Base-by-base conservation (phyloP, 345 rosid species). In the Syzygium aromaticum region DNA sequence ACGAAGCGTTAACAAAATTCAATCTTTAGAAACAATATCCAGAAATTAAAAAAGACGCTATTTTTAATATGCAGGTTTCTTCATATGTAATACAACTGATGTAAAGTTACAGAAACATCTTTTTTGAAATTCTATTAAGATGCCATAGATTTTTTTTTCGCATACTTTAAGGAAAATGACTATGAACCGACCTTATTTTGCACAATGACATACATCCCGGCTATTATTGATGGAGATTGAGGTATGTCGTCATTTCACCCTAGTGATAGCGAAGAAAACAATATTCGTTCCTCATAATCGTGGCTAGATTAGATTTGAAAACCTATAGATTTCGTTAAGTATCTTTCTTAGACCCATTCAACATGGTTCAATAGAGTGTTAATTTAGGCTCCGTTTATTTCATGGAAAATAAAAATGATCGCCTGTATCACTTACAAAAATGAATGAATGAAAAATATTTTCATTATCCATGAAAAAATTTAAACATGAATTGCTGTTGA, bases 71-170 rank as follows among this genome's bases (percentile, higher is more conserved):
- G 80, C 80, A 27, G n/a, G 33, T 61, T 61, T 73, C 46, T 33
- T 19, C 49, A 0, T 73, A 40, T 33, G 40, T 2, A 17, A 9
- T 33, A 9, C 49, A 0, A 73, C 38, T 33, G 13, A 73, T 33
- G 46, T 8, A 73, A 73, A 73, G 25, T 73, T 33, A 73, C 40
- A 19, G 3, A 8, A 33, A 33, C 6, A 16, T 67, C 1, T 33
- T 73, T 8, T 2, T 21, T 5, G 25, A 19, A 1, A 67, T 33
- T 67, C 46, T 67, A 21, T 5, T 9, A 0, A 12, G 2, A 9
- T 1, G 13, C 0, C 80, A 33, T 33, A 17, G 49, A 33, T 73
- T 23, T 38, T 73, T 33, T 67, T 17, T 38, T 0, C 1, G 25
- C 10, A 9, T 43, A 5, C 9, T 33, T 33, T 11, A 73, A 9